Evolutionary conservation across 2,329 filamentous ascomycete species (phyloP).

Genomic region (Sarocladiaceae sp.): DNA sequence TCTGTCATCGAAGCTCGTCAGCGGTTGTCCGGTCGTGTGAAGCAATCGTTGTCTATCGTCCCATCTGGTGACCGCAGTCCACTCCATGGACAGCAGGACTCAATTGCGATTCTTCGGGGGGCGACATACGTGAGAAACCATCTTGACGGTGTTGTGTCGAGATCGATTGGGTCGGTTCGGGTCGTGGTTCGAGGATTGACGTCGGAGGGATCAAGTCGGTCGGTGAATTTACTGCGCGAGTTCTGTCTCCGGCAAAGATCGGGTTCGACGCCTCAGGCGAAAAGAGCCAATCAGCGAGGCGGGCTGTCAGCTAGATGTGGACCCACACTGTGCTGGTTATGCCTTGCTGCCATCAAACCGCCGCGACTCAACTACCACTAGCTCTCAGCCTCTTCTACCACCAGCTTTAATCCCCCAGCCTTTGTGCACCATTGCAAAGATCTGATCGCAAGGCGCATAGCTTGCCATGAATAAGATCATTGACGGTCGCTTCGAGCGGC

Average conservation of each 20-base stretch:
- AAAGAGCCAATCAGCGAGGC: background rate
- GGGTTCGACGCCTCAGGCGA: constrained; percentile 8
- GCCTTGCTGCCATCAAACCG: constrained; percentile 1
- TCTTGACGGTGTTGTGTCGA: constrained; percentile 28
- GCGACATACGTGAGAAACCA: constrained; percentile 35
- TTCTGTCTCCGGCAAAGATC: constrained; percentile 12
- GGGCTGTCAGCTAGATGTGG: background rate
- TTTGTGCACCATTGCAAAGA: background rate
- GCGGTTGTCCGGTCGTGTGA: background rate
- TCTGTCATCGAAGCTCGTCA: constrained; percentile 32
- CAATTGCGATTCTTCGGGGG: background rate
- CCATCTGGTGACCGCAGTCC: too few species aligned
- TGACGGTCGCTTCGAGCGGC: constrained; percentile 58
- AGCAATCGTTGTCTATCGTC: background rate
- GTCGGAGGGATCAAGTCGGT: constrained; percentile 6
- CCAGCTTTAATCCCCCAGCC: background rate
- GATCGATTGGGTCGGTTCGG: constrained; percentile 12
- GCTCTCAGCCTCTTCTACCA: constrained; percentile 11
- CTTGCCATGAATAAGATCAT: constrained; percentile 58
- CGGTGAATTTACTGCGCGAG: constrained; percentile 13
- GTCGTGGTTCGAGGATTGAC: constrained; percentile 5
- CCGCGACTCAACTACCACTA: too few species aligned
- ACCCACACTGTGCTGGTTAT: background rate
- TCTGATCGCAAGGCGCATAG: background rate
- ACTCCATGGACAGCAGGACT: too few species aligned